Evolutionary conservation across 208 protist species (phyloP).

Genomic region (Leishmania martiniquensis): DNA sequence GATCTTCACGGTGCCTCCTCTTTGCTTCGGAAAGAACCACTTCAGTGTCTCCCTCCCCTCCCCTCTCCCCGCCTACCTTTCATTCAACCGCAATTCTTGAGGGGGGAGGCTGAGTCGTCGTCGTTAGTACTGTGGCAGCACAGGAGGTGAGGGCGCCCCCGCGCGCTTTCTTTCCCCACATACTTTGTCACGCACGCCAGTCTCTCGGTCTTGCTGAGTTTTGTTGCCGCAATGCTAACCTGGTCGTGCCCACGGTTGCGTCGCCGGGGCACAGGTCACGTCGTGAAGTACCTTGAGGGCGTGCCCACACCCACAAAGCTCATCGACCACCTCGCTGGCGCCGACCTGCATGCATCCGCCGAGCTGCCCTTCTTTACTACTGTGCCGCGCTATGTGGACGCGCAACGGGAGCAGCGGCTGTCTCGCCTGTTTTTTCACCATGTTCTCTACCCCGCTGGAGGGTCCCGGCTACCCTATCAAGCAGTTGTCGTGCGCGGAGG

Average conservation of each 20-base stretch:
- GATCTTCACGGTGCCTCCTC: slow-evolving; percentile 1
- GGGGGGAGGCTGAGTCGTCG: neutral
- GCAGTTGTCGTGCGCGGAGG: slow-evolving; percentile 68
- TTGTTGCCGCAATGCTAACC: slow-evolving; percentile 19
- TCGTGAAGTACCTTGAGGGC: slow-evolving; percentile 81
- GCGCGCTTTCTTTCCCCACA: neutral
- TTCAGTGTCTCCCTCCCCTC: neutral
- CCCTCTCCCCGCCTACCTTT: neutral
- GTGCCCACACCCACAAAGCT: slow-evolving; percentile 57
- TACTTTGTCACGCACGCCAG: too few species aligned
- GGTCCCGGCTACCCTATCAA: slow-evolving; percentile 68
- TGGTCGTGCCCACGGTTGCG: slow-evolving; percentile 19
- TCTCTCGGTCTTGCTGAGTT: neutral
- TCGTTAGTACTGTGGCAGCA: neutral
- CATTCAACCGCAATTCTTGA: neutral
- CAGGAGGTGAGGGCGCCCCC: neutral
- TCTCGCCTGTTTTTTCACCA: slow-evolving; percentile 86
- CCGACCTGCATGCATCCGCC: slow-evolving; percentile 50
- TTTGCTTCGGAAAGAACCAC: neutral
- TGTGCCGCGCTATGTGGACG: slow-evolving; percentile 67
- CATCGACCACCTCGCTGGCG: slow-evolving; percentile 80
- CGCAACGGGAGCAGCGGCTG: slow-evolving; percentile 56
- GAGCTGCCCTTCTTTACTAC: slow-evolving; percentile 58
- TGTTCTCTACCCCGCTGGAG: slow-evolving; percentile 71
- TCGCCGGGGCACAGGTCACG: slow-evolving; percentile 40